A percentile compares a stretch with the other conserved stretches of the same genome.
Evolutionary conservation across 345 rosid species (phyloP).

Genomic region (Mercurialis annua): DNA sequence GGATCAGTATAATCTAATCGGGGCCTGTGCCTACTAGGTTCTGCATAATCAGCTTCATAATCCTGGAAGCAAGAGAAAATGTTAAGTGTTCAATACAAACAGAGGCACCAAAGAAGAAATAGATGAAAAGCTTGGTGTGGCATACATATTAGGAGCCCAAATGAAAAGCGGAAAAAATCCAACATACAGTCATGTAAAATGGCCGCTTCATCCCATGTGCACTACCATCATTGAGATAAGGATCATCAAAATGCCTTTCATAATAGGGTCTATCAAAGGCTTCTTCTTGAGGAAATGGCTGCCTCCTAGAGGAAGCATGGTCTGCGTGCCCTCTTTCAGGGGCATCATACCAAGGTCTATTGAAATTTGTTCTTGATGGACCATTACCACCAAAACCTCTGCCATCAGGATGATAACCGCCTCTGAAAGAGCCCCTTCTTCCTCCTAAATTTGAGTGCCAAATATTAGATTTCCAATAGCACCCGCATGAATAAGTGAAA

Average conservation of each 20-base stretch:
- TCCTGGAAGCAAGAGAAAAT: slow-evolving; percentile 34
- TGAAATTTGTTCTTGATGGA: slow-evolving; percentile 38
- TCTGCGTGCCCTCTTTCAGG: slow-evolving; percentile 35
- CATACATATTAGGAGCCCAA: not conserved
- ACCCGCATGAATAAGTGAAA: not conserved
- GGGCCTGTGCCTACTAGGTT: slow-evolving; percentile 40
- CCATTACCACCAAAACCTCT: slow-evolving; percentile 29
- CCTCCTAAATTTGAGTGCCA: slow-evolving; percentile 31
- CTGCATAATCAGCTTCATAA: slow-evolving; percentile 44
- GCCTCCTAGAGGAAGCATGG: slow-evolving; percentile 34
- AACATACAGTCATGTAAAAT: slow-evolving; percentile 38
- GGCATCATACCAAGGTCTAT: slow-evolving; percentile 39
- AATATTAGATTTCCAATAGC: slow-evolving; percentile 11
- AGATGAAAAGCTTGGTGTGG: not conserved
- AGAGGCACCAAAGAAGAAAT: not conserved
- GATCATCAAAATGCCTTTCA: slow-evolving; percentile 42
- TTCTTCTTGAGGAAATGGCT: slow-evolving; percentile 45
- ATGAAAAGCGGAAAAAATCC: not conserved
- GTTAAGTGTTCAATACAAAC: not conserved
- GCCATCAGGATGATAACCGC: slow-evolving; percentile 35
- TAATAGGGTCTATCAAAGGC: slow-evolving; percentile 36
- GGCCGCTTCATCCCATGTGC: slow-evolving; percentile 50
- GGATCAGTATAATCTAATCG: slow-evolving; percentile 45
- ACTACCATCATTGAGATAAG: slow-evolving; percentile 38
- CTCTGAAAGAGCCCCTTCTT: slow-evolving; percentile 44